phyloP scores from a whole-genome alignment of 2,329 filamentous ascomycete species.

The Microsporum ferrugineum region DNA sequence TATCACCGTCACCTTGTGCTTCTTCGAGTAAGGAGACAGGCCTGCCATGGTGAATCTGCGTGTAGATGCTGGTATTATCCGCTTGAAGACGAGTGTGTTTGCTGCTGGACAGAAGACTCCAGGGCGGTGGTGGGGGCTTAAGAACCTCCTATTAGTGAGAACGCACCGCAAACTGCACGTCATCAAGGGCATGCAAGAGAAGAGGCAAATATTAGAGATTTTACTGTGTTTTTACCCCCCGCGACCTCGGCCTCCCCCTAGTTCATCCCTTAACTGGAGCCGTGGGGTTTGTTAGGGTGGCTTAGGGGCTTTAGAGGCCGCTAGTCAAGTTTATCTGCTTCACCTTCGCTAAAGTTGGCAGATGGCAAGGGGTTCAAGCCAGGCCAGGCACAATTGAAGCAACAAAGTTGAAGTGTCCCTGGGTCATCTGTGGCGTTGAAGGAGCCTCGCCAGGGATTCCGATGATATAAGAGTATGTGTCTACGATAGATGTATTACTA shows the following conservation, averaged over 20 bases:
- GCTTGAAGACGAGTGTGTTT: not conserved
- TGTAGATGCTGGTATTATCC: not conserved
- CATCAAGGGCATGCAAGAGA: not conserved
- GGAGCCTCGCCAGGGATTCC: not conserved
- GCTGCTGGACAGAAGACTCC: not conserved
- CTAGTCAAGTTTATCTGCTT: not conserved
- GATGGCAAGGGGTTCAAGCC: not conserved
- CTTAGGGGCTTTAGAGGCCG: not conserved
- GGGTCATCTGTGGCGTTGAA: not conserved
- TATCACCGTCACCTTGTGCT: conserved; percentile 86
- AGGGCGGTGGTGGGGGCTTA: not conserved
- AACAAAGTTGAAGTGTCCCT: not conserved
- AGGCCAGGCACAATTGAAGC: not conserved
- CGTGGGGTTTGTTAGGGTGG: not conserved
- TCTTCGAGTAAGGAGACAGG: conserved; percentile 48
- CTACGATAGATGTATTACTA: no score
- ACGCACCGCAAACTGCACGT: not conserved
- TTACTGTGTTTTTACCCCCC: not conserved
- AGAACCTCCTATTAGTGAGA: not conserved
- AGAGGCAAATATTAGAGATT: not conserved
- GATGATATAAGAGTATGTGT: no score
- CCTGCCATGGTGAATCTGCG: conserved; percentile 34
- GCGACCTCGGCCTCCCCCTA: not conserved
- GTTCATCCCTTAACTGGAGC: not conserved
- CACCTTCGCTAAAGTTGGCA: not conserved